These are phyloP conservation scores for Aegilops sharonensis DNA, from an alignment of 176 grass and related monocot genomes.

Conservation along the genomic window DNA sequence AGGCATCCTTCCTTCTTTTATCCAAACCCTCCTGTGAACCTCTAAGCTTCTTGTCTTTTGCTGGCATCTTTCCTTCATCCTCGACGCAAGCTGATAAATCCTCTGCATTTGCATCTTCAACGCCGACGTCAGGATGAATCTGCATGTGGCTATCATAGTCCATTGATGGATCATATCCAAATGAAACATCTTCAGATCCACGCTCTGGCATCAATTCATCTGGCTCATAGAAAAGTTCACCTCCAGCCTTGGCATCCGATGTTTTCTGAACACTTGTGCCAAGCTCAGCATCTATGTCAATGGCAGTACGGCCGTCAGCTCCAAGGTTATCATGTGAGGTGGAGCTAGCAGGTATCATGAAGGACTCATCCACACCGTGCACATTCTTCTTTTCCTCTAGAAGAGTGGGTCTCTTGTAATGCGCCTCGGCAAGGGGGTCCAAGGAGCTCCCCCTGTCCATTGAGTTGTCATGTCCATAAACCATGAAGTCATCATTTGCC, in stretches of 20 bases:
- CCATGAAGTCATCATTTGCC: constrained; percentile 67
- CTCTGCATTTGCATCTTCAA: constrained; percentile 48
- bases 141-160: constrained; percentile 75
- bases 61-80: constrained; percentile 54
- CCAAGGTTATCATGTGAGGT: constrained; percentile 47
- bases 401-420: constrained; percentile 37
- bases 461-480: constrained; percentile 70
- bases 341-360: constrained; percentile 77
- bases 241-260: constrained; percentile 46
- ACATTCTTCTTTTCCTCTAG: constrained; percentile 36
- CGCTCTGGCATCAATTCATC: constrained; percentile 83
- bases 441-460: constrained; percentile 47
- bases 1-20: constrained; percentile 74
- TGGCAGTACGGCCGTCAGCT: constrained; percentile 45
- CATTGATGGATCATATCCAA: constrained; percentile 84
- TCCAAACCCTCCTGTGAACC: constrained; percentile 63
- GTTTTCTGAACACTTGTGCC: constrained; percentile 27
- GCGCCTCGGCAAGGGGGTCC: constrained; percentile 64
- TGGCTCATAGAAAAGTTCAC: constrained; percentile 79
- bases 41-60: constrained; percentile 68
- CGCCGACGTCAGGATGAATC: constrained; percentile 39
- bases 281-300: constrained; percentile 88
- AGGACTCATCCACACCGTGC: constrained; percentile 66
- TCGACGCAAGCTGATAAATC: constrained; percentile 36
- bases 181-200: constrained; percentile 48